Conservation (phyloP, 306 rosid species). For the Acacia acuminata region DNA sequence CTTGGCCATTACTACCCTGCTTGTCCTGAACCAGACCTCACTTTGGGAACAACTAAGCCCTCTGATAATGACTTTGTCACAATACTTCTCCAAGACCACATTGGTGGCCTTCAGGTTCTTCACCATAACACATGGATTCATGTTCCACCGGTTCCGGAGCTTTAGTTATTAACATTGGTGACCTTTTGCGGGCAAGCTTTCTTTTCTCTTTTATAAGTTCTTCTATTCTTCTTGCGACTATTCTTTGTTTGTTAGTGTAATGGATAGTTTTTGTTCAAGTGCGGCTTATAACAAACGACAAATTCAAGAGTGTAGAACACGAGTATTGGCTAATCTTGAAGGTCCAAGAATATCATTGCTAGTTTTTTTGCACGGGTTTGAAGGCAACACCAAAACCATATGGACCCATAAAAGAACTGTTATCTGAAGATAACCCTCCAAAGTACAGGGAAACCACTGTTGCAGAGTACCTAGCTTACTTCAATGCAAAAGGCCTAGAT, state of each 20-base stretch:
- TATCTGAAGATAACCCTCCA: slow-evolving; percentile 52
- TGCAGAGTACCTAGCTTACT: slow-evolving; percentile 25
- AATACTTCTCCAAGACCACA: too few species aligned
- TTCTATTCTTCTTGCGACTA: too few species aligned
- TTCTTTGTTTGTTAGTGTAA: too few species aligned
- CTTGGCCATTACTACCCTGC: slow-evolving; percentile 43
- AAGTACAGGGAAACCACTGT: slow-evolving; percentile 42
- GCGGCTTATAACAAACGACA: slow-evolving; percentile 40
- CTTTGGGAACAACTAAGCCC: too few species aligned
- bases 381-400: slow-evolving; percentile 12
- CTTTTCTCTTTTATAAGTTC: too few species aligned
- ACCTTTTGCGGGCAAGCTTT: too few species aligned
- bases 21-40: slow-evolving; percentile 51
- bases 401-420: slow-evolving; percentile 60
- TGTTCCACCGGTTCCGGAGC: too few species aligned
- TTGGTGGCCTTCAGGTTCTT: too few species aligned
- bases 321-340: slow-evolving; percentile 25
- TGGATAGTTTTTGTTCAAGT: not conserved
- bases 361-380: slow-evolving; percentile 19
- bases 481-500: slow-evolving; percentile 27
- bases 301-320: slow-evolving; percentile 40
- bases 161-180: too few species aligned
- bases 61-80: too few species aligned
- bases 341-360: slow-evolving; percentile 44
- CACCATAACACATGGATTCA: too few species aligned